Evolutionary conservation across 345 rosid genomes (phyloP), one percentile per base, ranked within the genome.

Genomic region (Firmiana major): DNA sequence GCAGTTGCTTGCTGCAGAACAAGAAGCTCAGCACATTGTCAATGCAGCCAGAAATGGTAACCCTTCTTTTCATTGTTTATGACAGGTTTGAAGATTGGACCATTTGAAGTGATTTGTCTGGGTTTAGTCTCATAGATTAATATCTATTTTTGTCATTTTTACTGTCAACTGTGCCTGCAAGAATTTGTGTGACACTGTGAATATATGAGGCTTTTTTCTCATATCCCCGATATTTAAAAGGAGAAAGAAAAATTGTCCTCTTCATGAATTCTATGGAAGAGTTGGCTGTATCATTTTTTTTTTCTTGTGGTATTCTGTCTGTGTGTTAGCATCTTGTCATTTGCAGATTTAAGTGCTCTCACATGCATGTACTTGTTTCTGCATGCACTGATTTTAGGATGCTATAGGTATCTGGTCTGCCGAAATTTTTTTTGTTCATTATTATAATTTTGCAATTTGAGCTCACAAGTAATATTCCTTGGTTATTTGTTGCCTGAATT

Each of bases 1-100:
- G 79, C 96, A 87, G 76, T 79, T 94, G 88, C 92, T 94, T 74
- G 90, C 98, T 83, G 97, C 97, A 42, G 97, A 94, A 66, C 93
- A 90, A 80, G 90, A 87, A 75, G 89, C 93, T 78, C 90, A 87
- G 84, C 89, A 86, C 63, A 87, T 87, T 76, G 90, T 88, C 75
- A 80, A 77, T 75, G 74, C 86, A 69, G 89, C 91, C 43, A 81
- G 88, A 80, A 84, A 73, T 31, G 81, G 91, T 87, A 78, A 74
- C 45, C 70, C 15, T 9, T 59, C 75, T 72, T 6, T 16, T 11
- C n/a, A 6, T 10, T 24, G n/a, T 13, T 48, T 48, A 6, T 9
- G 17, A 63, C 5, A 34, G 7, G 2, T 31, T 34, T 63, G 7
- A 1, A 17, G 43, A 31, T 63, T 31, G 11, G 66, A 17, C 43